A percentile compares a stretch with the other conserved stretches of the same genome.
Conservation (phyloP, 208 protist genomes). For the Trypanosoma brucei region DNA sequence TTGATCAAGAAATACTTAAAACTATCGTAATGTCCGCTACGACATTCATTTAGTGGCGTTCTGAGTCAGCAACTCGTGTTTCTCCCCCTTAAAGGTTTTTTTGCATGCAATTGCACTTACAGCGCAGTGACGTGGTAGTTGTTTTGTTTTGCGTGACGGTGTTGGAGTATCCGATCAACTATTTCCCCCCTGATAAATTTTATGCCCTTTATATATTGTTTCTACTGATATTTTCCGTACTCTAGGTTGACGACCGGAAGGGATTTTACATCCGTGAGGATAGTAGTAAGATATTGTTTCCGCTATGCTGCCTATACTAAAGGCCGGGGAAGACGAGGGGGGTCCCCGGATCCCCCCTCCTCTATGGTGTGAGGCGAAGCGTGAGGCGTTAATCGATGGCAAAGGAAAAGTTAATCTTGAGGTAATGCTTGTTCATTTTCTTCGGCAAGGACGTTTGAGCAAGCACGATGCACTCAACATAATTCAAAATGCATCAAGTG, state of each 20-base stretch:
- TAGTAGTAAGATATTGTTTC: not conserved
- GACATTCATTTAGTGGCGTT: conserved; percentile 45
- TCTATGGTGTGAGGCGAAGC: conserved; percentile 27
- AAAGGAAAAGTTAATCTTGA: conserved; percentile 33
- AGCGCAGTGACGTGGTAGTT: too few relatives aligned
- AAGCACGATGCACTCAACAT: conserved; percentile 52
- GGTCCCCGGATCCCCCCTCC: conserved; percentile 17
- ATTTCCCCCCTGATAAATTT: too few relatives aligned
- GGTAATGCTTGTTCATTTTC: conserved; percentile 61
- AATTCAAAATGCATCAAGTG: conserved; percentile 38
- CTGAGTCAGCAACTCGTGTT: not conserved
- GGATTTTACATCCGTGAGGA: not conserved
- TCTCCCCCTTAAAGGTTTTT: too few relatives aligned
- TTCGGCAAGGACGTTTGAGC: conserved; percentile 40
- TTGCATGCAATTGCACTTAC: too few relatives aligned
- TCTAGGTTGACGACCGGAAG: not conserved
- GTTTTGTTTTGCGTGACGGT: too few relatives aligned
- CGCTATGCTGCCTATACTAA: conserved; percentile 12
- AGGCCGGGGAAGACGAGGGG: conserved; percentile 1
- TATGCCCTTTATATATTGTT: too few relatives aligned
- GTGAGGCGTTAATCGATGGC: conserved; percentile 17
- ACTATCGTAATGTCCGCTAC: conserved; percentile 34
- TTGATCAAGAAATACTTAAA: conserved; percentile 22
- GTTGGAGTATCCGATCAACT: too few relatives aligned
- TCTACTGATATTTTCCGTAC: not conserved